Evolutionary conservation across 1,284 basidiomycete genomes (phyloP).

Genomic region (Cryptococcus jaspeensis): DNA sequence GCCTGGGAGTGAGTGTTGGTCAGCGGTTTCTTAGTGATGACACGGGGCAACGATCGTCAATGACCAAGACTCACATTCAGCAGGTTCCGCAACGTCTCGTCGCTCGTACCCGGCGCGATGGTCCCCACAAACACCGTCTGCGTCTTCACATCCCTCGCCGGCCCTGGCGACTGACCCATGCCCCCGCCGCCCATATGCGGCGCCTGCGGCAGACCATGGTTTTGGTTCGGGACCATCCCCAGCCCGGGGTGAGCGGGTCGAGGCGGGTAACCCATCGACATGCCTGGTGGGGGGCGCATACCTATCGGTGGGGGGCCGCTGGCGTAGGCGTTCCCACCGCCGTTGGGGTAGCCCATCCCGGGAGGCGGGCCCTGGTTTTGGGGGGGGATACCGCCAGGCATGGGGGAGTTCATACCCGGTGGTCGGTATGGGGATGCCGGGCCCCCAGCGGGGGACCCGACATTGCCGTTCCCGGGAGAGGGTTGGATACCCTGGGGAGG

Average conservation of each 20-base stretch:
- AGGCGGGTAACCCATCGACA: constrained; percentile 7
- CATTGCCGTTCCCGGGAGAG: constrained; percentile 1
- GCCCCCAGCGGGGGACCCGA: neutral
- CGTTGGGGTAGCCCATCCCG: too few species aligned
- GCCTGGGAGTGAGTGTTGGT: constrained; percentile 56
- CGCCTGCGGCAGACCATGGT: constrained; percentile 23
- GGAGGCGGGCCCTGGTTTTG: constrained; percentile 1
- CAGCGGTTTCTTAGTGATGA: neutral
- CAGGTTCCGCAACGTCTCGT: constrained; percentile 69
- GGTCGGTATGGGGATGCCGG: neutral
- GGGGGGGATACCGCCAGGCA: neutral
- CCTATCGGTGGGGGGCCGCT: neutral
- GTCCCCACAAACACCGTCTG: constrained; percentile 84
- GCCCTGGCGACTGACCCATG: neutral
- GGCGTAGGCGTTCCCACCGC: too few species aligned
- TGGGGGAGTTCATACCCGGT: neutral
- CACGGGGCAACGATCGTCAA: neutral
- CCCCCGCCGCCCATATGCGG: constrained; percentile 14
- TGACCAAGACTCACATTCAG: constrained; percentile 63
- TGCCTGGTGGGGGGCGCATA: constrained; percentile 5
- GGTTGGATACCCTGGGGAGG: constrained; percentile 14
- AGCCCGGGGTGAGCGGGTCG: constrained; percentile 31
- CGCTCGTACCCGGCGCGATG: constrained; percentile 87
- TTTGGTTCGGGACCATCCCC: constrained; percentile 21
- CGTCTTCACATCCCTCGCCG: constrained; percentile 48